Evolutionary conservation across 2,329 filamentous ascomycete species (phyloP).

Genomic region (Graphilbum ipis-grandicollis): DNA sequence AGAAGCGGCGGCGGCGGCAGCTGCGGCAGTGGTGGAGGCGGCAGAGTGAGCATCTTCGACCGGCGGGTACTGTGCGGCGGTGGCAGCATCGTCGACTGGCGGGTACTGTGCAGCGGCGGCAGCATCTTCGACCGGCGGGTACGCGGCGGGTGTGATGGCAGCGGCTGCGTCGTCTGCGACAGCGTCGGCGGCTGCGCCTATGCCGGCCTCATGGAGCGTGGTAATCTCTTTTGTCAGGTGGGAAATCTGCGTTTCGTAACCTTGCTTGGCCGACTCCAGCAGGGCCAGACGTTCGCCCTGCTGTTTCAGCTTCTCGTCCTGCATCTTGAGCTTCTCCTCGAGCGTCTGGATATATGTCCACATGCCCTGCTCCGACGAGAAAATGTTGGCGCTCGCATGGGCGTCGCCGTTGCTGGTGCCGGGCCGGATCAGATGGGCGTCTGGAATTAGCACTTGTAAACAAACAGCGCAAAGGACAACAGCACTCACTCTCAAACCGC

Average conservation of each 20-base stretch:
- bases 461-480: background rate
- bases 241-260: slow-evolving; percentile 19
- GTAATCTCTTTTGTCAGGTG: slow-evolving; percentile 19
- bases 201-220: slow-evolving; percentile 5
- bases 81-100: background rate
- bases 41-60: too few species aligned
- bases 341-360: slow-evolving; percentile 58
- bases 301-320: slow-evolving; percentile 23
- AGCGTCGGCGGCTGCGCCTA: too few species aligned
- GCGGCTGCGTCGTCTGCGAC: too few species aligned
- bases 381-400: slow-evolving; percentile 49
- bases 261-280: slow-evolving; percentile 22
- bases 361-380: slow-evolving; percentile 44
- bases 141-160: too few species aligned
- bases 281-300: slow-evolving; percentile 12
- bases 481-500: background rate
- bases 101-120: background rate
- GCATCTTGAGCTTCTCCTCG: slow-evolving; percentile 37
- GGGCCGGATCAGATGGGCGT: background rate
- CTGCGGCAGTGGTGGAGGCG: too few species aligned
- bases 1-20: too few species aligned
- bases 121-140: background rate
- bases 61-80: background rate
- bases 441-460: background rate
- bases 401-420: slow-evolving; percentile 33